Conservation (phyloP, 2,329 filamentous ascomycete species). For the Coniochaeta sp. region DNA sequence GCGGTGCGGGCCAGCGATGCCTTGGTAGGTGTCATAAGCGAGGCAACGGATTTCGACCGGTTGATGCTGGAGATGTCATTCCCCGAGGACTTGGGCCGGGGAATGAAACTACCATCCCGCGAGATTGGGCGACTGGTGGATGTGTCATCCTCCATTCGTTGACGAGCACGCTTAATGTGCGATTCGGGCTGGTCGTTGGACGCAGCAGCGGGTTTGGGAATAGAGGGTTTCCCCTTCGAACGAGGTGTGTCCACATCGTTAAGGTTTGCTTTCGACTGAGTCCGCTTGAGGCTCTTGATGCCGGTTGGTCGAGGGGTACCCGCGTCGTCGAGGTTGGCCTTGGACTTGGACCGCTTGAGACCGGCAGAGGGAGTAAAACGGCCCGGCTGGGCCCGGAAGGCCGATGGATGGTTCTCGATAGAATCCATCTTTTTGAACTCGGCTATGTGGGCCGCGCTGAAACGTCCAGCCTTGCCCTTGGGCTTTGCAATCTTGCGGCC, state of each 20-base stretch:
- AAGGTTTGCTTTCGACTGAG: conserved; percentile 50
- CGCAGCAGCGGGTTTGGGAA: conserved; percentile 18
- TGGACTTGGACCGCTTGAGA: conserved; percentile 45
- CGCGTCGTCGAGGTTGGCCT: conserved; percentile 56
- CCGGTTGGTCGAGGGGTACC: conserved; percentile 31
- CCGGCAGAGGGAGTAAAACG: conserved; percentile 40
- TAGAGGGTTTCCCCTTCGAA: conserved; percentile 6
- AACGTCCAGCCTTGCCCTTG: conserved; percentile 71
- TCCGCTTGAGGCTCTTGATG: conserved; percentile 47
- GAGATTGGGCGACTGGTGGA: conserved; percentile 57
- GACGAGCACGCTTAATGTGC: conserved; percentile 65
- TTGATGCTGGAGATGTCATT: conserved; percentile 27
- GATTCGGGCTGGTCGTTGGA: conserved; percentile 26
- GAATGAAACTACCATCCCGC: conserved; percentile 40
- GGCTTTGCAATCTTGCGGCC: conserved; percentile 70
- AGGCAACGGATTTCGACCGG: conserved; percentile 43
- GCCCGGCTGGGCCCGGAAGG: conserved; percentile 56
- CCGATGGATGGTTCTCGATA: conserved; percentile 78
- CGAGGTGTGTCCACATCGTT: conserved; percentile 53
- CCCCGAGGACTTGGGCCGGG: conserved; percentile 38
- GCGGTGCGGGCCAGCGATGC: conserved; percentile 49
- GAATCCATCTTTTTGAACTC: conserved; percentile 98
- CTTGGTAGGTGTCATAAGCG: conserved; percentile 72
- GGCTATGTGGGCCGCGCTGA: conserved; percentile 77
- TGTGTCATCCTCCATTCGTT: conserved; percentile 60